Percentiles rank a stretch among this genome's conserved stretches.
phyloP scores from a whole-genome alignment of 345 rosid species.

The Sisymbrium altissimum region DNA sequence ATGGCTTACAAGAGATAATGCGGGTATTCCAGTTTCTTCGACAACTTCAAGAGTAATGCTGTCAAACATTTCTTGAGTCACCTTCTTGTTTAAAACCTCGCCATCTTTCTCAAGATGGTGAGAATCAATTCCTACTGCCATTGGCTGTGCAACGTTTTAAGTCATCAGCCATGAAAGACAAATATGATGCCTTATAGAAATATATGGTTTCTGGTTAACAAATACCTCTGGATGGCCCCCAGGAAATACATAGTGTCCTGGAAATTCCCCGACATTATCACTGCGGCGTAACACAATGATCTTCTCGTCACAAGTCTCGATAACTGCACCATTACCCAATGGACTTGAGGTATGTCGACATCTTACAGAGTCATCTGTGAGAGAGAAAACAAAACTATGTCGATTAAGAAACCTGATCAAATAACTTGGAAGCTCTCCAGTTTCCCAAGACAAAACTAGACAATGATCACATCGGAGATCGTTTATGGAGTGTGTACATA shows the following conservation, averaged over 20 bases:
- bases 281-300: slow-evolving; percentile 71
- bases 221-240: slow-evolving; percentile 95
- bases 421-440: neutral
- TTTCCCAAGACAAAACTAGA: neutral
- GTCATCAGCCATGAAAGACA: slow-evolving; percentile 1
- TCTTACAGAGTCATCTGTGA: slow-evolving; percentile 52
- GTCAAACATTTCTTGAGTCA: slow-evolving; percentile 70
- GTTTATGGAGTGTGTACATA: slow-evolving; percentile 14
- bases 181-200: neutral
- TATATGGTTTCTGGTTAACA: neutral
- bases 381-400: slow-evolving; percentile 15
- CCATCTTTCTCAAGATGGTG: slow-evolving; percentile 35
- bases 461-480: neutral
- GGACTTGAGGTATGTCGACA: slow-evolving; percentile 86
- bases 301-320: slow-evolving; percentile 73
- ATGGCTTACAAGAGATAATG: slow-evolving; percentile 60
- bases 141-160: slow-evolving; percentile 57
- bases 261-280: slow-evolving; percentile 88
- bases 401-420: slow-evolving; percentile 1
- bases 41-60: slow-evolving; percentile 76
- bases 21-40: slow-evolving; percentile 90
- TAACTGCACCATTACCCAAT: slow-evolving; percentile 74
- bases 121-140: slow-evolving; percentile 47
- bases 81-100: slow-evolving; percentile 46
- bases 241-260: slow-evolving; percentile 85